These are phyloP conservation scores for Dipteronia dyeriana DNA, from an alignment of 345 rosid genomes.

Conservation along the genomic window DNA sequence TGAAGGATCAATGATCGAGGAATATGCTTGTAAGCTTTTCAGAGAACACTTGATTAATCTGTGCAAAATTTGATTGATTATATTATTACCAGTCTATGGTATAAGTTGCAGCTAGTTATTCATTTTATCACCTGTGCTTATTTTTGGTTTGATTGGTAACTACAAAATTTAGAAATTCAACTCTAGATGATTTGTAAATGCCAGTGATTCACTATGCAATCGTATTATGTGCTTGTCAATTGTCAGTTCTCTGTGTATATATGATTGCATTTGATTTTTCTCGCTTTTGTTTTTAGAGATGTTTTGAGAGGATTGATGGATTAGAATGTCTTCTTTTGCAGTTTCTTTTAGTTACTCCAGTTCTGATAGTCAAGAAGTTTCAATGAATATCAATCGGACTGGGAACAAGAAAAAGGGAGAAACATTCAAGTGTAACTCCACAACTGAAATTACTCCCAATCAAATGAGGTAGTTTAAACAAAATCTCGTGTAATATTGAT, in stretches of 20 bases:
- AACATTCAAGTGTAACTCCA: slow-evolving; percentile 66
- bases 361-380: slow-evolving; percentile 79
- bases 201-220: not conserved
- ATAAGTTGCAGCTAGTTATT: not conserved
- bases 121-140: not conserved
- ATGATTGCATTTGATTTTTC: not conserved
- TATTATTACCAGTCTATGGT: not conserved
- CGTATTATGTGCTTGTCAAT: not conserved
- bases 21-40: slow-evolving; percentile 69
- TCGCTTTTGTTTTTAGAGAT: not conserved
- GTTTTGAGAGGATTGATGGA: slow-evolving; percentile 18
- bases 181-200: too few relatives aligned
- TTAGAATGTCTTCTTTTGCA: slow-evolving; percentile 43
- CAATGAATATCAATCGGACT: slow-evolving; percentile 78
- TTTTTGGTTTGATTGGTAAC: not conserved
- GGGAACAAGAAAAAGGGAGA: slow-evolving; percentile 78
- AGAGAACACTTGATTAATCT: not conserved
- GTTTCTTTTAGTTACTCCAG: slow-evolving; percentile 86
- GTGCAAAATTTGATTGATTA: not conserved
- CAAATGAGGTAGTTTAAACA: slow-evolving; percentile 73
- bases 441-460: slow-evolving; percentile 76
- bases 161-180: not conserved
- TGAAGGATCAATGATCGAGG: slow-evolving; percentile 88
- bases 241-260: not conserved
- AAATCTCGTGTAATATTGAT: slow-evolving; percentile 5